A percentile compares a stretch with the other conserved stretches of the same genome.
phyloP scores from a whole-genome alignment of 805 yeast species.

The Lipomyces starkeyi region DNA sequence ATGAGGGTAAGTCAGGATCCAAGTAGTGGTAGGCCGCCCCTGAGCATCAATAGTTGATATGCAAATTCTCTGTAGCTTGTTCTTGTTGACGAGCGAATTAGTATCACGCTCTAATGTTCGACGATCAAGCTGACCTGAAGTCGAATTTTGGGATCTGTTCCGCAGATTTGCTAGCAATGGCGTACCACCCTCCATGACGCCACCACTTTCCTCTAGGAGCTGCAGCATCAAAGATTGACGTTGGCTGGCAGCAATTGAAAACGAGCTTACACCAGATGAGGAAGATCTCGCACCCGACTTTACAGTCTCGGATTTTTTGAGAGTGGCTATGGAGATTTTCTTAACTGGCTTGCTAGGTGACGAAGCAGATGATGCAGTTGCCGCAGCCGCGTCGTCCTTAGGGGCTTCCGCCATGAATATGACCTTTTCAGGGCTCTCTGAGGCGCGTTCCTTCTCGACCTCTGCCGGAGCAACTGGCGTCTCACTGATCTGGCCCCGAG shows the following conservation, averaged over 20 bases:
- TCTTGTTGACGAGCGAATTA: constrained; percentile 45
- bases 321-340: constrained; percentile 1
- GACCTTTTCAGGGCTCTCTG: not conserved
- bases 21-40: constrained; percentile 37
- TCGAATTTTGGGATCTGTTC: constrained; percentile 42
- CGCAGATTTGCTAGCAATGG: constrained; percentile 52
- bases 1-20: constrained; percentile 43
- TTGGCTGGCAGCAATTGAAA: constrained; percentile 51
- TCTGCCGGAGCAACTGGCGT: not conserved
- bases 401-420: not conserved
- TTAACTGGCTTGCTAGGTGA: not conserved
- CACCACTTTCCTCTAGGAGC: constrained; percentile 53
- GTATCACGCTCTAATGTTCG: constrained; percentile 59
- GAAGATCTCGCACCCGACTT: not conserved
- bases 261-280: constrained; percentile 1
- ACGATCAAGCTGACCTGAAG: constrained; percentile 57
- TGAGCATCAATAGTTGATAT: constrained; percentile 39
- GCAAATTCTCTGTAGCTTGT: constrained; percentile 43
- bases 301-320: not conserved
- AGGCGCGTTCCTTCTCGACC: not conserved
- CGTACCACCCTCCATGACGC: constrained; percentile 54
- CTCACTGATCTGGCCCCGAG: not conserved
- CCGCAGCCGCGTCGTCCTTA: constrained; percentile 12
- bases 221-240: constrained; percentile 54
- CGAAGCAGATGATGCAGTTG: constrained; percentile 8